Evolutionary conservation across 2,329 filamentous ascomycete genomes (phyloP), one percentile per base, ranked within the genome.

Genomic region (Penicillium psychrosexuale): DNA sequence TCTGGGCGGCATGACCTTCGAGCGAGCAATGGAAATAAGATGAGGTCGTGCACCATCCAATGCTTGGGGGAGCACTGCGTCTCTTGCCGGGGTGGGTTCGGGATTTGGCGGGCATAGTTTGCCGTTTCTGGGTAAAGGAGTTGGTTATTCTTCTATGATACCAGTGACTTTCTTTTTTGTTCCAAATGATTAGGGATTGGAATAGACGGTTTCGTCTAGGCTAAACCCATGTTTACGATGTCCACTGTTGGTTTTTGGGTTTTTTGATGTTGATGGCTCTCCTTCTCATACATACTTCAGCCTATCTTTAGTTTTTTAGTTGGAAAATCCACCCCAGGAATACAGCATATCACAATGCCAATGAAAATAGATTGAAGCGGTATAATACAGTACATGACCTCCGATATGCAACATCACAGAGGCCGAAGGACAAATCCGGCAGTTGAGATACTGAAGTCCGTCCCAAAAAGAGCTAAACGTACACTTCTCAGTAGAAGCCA

Each of bases 81-180:
- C 51, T 31, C 36, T 42, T 19, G 36, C 37, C 22, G 36, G 45
- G 58, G 49, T 40, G n/a, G 50, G 36, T 53, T 55, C 51, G n/a
- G 50, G 45, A 55, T 53, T 50, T 59, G 47, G 38, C 33, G 11
- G 47, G 46, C 47, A 53, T 50, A 47, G 31, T 55, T 61, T 42
- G 52, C 57, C 54, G 40, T 59, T 63, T 64, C 56, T 57, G 58
- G 61, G 53, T 51, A 57, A 62, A 61, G 62, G 61, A 63, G 62
- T 64, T 64, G 57, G 55, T 60, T 61, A 59, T 61, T 63, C 57
- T 62, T 63, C 55, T 50, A 40, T 64, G 62, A 64, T 64, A 64
- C 61, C 62, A 62, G 60, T 63, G 36, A 61, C 57, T 58, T 61
- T 54, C 60, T 61, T 58, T 59, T 8, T 56, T 55, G 48, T 58